Percentiles rank a stretch among this genome's conserved stretches.
Evolutionary conservation across 768 basidiomycete genomes (phyloP).

Genomic region (Leccinellum albellum): DNA sequence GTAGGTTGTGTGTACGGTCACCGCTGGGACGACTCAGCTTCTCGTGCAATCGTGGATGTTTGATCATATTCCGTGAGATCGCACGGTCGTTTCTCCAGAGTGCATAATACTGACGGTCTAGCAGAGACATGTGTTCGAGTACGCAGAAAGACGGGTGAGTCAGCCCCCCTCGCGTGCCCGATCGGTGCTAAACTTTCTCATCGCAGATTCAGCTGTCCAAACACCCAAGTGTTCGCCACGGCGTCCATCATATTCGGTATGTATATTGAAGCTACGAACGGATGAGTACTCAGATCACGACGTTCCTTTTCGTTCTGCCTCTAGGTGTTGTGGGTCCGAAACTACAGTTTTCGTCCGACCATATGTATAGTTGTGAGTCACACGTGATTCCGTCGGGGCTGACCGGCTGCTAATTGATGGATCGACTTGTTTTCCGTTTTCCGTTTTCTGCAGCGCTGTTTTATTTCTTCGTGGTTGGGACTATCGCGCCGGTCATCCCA

Average conservation of each 20-base stretch:
- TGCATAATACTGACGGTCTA: neutral
- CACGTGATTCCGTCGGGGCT: constrained; percentile 8
- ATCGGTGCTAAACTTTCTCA: neutral
- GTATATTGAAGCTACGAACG: neutral
- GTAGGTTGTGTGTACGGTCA: constrained; percentile 57
- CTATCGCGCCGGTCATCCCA: constrained; percentile 56
- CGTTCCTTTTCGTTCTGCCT: neutral
- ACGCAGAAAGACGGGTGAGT: constrained; percentile 39
- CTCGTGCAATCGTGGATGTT: constrained; percentile 78
- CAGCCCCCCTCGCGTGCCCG: neutral
- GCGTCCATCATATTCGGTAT: constrained; percentile 52
- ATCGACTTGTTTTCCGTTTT: neutral
- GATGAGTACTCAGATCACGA: constrained; percentile 2
- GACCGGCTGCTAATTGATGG: constrained; percentile 12
- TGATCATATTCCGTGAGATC: constrained; percentile 48
- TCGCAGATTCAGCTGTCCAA: constrained; percentile 47
- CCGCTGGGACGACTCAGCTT: constrained; percentile 72
- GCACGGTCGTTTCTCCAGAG: neutral
- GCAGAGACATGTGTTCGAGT: constrained; percentile 44
- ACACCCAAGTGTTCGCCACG: constrained; percentile 50
- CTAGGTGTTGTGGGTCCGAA: constrained; percentile 67
- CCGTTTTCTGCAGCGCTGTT: constrained; percentile 44
- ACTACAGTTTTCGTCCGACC: constrained; percentile 50
- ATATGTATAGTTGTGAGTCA: constrained; percentile 42
- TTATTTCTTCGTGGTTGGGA: constrained; percentile 74